Percentiles rank a stretch among this genome's conserved stretches.
Evolutionary conservation across 1,139 yeast genomes (phyloP).

Genomic region (Geotrichum siamense): DNA sequence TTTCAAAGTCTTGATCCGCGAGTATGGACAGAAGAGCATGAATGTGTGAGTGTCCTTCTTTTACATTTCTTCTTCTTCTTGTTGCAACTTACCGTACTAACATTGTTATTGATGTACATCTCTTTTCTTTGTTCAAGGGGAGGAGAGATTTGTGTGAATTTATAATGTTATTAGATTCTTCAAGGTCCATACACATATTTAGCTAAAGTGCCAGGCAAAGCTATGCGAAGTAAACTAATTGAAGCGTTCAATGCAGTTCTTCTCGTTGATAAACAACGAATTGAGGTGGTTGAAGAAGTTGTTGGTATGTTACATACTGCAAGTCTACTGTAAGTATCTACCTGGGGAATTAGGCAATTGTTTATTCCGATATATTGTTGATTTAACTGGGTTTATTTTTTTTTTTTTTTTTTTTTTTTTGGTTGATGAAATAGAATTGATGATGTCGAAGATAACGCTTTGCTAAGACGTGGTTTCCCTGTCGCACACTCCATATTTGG

Average conservation of each 20-base stretch:
- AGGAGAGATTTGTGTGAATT: too few species aligned
- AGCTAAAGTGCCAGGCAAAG: conserved; percentile 48
- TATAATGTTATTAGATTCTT: conserved; percentile 31
- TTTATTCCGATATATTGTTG: conserved; percentile 1
- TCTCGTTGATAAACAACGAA: conserved; percentile 35
- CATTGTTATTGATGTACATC: too few species aligned
- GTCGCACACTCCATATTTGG: conserved; percentile 77
- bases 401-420: too few species aligned
- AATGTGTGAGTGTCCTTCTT: too few species aligned
- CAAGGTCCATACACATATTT: conserved; percentile 50
- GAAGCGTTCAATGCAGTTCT: conserved; percentile 46
- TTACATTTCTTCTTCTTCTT: too few species aligned
- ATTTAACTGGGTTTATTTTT: background rate
- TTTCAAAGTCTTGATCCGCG: too few species aligned
- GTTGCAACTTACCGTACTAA: too few species aligned
- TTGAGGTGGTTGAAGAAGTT: conserved; percentile 39
- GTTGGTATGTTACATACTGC: conserved; percentile 58
- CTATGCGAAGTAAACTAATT: conserved; percentile 45
- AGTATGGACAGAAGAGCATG: too few species aligned
- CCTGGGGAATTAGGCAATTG: background rate
- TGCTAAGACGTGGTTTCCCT: conserved; percentile 63
- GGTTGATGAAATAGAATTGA: too few species aligned
- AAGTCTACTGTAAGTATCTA: conserved; percentile 40
- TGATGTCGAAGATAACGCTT: conserved; percentile 78
- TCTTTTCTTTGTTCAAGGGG: too few species aligned